These are phyloP conservation scores for Brachypodium distachyon DNA, from an alignment of 202 grass and related monocot genomes.

Conservation along the genomic window DNA sequence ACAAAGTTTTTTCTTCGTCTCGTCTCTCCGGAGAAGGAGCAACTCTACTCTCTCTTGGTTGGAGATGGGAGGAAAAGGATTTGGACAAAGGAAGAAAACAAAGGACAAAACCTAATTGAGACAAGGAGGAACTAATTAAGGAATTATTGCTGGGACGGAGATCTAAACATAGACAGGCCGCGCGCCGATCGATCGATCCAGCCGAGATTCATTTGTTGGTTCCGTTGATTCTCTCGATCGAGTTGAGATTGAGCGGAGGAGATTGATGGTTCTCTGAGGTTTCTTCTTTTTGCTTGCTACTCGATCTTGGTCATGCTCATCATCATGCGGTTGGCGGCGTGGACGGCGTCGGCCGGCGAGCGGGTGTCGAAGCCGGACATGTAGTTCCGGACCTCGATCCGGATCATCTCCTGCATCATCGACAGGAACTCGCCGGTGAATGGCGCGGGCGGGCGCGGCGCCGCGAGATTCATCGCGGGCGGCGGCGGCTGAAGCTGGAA, in stretches of 20 bases:
- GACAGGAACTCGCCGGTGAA: conserved; percentile 43
- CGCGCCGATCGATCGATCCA: too few relatives aligned
- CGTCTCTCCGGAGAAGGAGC: neutral
- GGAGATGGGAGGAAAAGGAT: neutral
- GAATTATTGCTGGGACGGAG: neutral
- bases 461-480: neutral
- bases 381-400: conserved; percentile 74
- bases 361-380: conserved; percentile 38
- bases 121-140: neutral
- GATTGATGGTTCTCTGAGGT: neutral
- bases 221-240: neutral
- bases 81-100: neutral
- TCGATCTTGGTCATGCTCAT: conserved; percentile 76
- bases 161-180: neutral
- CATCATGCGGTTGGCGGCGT: conserved; percentile 46
- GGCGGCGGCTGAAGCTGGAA: conserved; percentile 4
- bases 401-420: conserved; percentile 81
- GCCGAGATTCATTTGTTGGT: neutral
- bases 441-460: neutral
- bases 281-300: neutral
- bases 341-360: conserved; percentile 22
- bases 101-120: neutral
- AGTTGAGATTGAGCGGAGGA: neutral
- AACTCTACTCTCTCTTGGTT: neutral
- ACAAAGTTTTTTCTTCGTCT: neutral